Percentiles rank a stretch among this genome's conserved stretches.
Evolutionary conservation across 1,139 yeast species (phyloP).

Genomic region (Suhomyces panamericanus): DNA sequence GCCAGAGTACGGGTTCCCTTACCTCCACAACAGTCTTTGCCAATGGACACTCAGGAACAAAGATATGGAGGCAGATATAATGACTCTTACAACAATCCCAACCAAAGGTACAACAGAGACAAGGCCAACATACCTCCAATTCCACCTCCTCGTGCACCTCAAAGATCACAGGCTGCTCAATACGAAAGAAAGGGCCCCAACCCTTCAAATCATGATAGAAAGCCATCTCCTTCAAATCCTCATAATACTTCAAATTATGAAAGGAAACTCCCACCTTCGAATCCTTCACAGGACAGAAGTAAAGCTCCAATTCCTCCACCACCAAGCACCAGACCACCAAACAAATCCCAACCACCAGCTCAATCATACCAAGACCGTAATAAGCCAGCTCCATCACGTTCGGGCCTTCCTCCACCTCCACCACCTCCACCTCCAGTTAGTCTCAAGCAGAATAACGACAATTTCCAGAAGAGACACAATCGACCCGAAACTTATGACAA

Average conservation of each 20-base stretch:
- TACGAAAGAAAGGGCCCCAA: slow-evolving; percentile 8
- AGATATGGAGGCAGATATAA: slow-evolving; percentile 10
- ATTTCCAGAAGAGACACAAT: slow-evolving; percentile 1
- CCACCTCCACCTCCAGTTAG: slow-evolving; percentile 27
- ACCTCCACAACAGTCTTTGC: slow-evolving; percentile 14
- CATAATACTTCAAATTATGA: background rate
- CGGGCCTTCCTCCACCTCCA: slow-evolving; percentile 25
- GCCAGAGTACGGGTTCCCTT: slow-evolving; percentile 12
- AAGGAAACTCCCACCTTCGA: background rate
- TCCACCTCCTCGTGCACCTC: slow-evolving; percentile 1
- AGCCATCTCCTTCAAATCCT: background rate
- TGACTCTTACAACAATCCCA: slow-evolving; percentile 4
- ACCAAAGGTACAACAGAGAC: slow-evolving; percentile 4
- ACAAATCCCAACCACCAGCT: background rate
- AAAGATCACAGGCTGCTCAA: slow-evolving; percentile 2
- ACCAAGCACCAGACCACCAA: slow-evolving; percentile 4
- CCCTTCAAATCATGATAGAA: slow-evolving; percentile 6
- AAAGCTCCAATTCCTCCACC: slow-evolving; percentile 9
- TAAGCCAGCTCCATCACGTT: background rate
- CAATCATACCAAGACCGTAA: slow-evolving; percentile 6
- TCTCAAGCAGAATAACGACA: slow-evolving; percentile 15
- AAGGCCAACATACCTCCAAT: background rate
- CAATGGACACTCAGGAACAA: slow-evolving; percentile 4
- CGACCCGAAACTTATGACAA: slow-evolving; percentile 6
- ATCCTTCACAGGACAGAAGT: background rate